Evolutionary conservation across 768 basidiomycete species (phyloP).

Genomic region (Tricholoma sp.): DNA sequence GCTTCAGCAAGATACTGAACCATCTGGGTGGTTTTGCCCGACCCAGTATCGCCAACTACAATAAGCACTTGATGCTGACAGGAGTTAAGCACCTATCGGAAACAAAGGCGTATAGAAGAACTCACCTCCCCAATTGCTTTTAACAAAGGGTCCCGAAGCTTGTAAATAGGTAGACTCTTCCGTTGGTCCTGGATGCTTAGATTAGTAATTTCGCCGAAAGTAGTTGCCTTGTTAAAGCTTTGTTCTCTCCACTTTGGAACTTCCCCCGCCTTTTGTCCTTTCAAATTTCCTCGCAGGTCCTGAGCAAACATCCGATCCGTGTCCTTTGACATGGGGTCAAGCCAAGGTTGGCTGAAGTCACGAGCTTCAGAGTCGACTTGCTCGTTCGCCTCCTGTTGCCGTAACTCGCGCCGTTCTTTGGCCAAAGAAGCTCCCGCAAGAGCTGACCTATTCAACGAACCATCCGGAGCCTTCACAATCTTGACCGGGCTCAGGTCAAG

Average conservation of each 20-base stretch:
- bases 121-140: constrained; percentile 86
- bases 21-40: constrained; percentile 99
- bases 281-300: constrained; percentile 77
- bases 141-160: constrained; percentile 84
- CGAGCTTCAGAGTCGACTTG: constrained; percentile 90
- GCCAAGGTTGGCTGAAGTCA: constrained; percentile 95
- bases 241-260: constrained; percentile 88
- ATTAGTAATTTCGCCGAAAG: constrained; percentile 88
- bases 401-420: constrained; percentile 90
- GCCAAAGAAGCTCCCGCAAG: constrained; percentile 90
- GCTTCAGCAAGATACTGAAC: constrained; percentile 95
- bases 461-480: constrained; percentile 98
- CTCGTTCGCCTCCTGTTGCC: constrained; percentile 93
- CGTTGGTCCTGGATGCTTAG: constrained; percentile 94
- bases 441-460: constrained; percentile 92
- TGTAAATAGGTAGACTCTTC: constrained; percentile 88
- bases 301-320: constrained; percentile 88
- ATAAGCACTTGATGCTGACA: constrained; percentile 91
- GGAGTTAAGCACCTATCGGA: constrained; percentile 13
- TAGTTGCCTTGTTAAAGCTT: constrained; percentile 92
- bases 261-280: constrained; percentile 79
- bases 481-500: constrained; percentile 96
- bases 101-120: constrained; percentile 14
- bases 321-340: constrained; percentile 95
- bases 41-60: constrained; percentile 97